Percentiles rank a stretch among this genome's conserved stretches.
Conservation (phyloP, 331 rosid species). For the Ulmus americana region DNA sequence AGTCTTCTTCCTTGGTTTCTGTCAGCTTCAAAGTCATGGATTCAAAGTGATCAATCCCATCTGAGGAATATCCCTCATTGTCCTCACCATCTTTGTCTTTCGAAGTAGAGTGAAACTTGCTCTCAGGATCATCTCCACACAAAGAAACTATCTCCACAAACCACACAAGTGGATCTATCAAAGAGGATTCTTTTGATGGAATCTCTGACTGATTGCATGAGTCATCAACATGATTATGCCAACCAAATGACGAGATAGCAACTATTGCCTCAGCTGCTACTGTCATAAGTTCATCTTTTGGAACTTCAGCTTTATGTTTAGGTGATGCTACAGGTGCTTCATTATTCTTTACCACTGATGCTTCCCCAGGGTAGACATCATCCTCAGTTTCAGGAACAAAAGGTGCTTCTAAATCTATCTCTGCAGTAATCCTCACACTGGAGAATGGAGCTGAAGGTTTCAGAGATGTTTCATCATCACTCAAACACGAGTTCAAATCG, state of each 20-base stretch:
- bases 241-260: conserved; percentile 46
- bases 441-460: conserved; percentile 28
- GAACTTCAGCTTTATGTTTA: conserved; percentile 28
- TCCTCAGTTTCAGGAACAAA: conserved; percentile 45
- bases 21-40: conserved; percentile 58
- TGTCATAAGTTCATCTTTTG: conserved; percentile 44
- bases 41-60: conserved; percentile 65
- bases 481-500: conserved; percentile 68
- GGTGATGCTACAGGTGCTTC: conserved; percentile 32
- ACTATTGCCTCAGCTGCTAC: conserved; percentile 81
- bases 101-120: conserved; percentile 22
- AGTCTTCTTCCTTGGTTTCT: conserved; percentile 76
- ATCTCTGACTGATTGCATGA: conserved; percentile 33
- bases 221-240: conserved; percentile 23
- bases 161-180: conserved; percentile 52
- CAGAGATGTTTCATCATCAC: conserved; percentile 66
- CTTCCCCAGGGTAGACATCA: conserved; percentile 33
- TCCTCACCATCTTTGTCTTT: conserved; percentile 30
- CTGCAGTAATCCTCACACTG: conserved; percentile 28
- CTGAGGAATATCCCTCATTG: conserved; percentile 32
- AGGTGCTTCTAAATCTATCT: conserved; percentile 75
- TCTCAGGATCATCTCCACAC: conserved; percentile 38
- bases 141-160: conserved; percentile 64
- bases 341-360: conserved; percentile 27
- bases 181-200: conserved; percentile 23